A percentile compares a stretch with the other conserved stretches of the same genome.
These are phyloP conservation scores for Eucalyptus melliodora DNA, from an alignment of 345 rosid species.

Conservation along the genomic window DNA sequence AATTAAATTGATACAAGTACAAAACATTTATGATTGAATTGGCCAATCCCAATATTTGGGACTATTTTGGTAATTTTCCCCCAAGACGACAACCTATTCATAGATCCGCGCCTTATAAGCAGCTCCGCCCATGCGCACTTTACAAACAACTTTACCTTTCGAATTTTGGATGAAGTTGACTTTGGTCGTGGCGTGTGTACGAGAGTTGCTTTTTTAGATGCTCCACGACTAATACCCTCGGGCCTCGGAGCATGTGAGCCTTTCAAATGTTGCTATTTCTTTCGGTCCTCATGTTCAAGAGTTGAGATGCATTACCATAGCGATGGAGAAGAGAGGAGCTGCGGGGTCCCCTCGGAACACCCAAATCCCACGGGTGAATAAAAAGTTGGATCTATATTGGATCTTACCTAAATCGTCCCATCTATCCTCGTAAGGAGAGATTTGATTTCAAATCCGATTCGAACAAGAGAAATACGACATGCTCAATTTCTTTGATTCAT, in stretches of 20 bases:
- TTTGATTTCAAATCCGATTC: accelerated
- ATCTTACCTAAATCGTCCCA: accelerated
- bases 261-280: neutral
- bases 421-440: neutral
- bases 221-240: neutral
- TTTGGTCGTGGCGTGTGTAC: neutral
- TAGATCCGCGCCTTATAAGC: neutral
- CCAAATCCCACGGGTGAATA: neutral
- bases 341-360: accelerated
- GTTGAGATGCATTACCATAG: neutral
- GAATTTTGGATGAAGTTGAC: too few relatives aligned
- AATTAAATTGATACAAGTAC: accelerated
- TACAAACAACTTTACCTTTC: too few relatives aligned
- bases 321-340: accelerated
- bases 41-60: accelerated
- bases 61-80: too few relatives aligned
- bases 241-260: neutral
- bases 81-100: accelerated
- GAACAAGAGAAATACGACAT: neutral
- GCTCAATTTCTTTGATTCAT: too few relatives aligned
- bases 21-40: too few relatives aligned
- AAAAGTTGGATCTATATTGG: neutral
- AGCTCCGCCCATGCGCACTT: accelerated
- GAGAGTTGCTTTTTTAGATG: neutral
- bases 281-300: neutral